Base-by-base conservation (phyloP, 2,329 filamentous ascomycete species). In the Fusarium agapanthi region DNA sequence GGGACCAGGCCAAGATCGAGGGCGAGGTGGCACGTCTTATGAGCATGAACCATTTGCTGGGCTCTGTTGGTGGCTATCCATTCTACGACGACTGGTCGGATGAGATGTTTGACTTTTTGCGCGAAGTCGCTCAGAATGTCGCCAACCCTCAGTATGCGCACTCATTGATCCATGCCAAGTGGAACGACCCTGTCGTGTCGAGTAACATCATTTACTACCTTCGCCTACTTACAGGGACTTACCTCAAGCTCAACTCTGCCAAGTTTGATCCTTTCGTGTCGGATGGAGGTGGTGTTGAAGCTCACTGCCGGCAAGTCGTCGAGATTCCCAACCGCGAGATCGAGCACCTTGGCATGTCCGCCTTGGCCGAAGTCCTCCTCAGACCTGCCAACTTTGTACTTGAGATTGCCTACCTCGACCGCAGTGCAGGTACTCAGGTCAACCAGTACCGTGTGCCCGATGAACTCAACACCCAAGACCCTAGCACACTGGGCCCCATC, bases 351-450 rank as follows among this genome's bases (percentile, higher is more conserved):
- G 93, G 94, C 47, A 87, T 98, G 70, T 90, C 90, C 67, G 89
- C 94, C 6, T 85, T 98, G 55, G 89, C 92, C 69, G 91, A 95
- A 71, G 88, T 94, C 32, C 87, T 98, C 7, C 89, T 98, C 71
- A 92, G 93, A 78, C 93, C 92, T 13, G 91, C 91, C 55, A 90
- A 91, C 22, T 90, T 98, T 71, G 90, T 91, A 9, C 88, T 98
- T 26, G 94, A 98, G 79, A 93, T 98, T 70, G 90, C 94, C 60
- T 98, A 98, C 79, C 89, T 99, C 14, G 96, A 98, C 80, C 90
- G 94, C 75, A 97, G 93, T 77, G 86, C 90, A 50, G 95, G 95
- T 24, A 87, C 88, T 51, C 88, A 93, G 76, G 93, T 94, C 76
- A 97, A 93, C 78, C 88, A 87, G 37, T 91, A 93, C 79, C 87